Percentiles rank a stretch among this genome's conserved stretches.
Evolutionary conservation across 495 filamentous ascomycete genomes (phyloP).

Genomic region (Neurospora hispaniola): DNA sequence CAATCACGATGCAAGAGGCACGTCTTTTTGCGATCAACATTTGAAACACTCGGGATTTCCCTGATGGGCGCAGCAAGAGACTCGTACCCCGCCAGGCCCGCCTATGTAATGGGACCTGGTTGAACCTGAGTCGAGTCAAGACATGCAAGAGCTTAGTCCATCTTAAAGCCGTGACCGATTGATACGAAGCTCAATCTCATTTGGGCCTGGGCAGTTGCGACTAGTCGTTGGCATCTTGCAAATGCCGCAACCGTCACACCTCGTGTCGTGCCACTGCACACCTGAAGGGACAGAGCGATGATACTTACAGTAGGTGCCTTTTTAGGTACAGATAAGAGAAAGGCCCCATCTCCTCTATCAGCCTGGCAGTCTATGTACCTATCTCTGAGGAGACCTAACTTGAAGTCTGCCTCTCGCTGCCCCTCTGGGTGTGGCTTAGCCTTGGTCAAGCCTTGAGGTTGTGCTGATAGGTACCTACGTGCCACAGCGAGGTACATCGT

Average conservation of each 20-base stretch:
- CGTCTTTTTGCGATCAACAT: background rate
- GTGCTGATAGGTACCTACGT: background rate
- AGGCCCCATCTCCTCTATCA: background rate
- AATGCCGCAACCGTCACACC: background rate
- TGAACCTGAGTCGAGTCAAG: background rate
- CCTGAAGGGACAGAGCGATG: background rate
- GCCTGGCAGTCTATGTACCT: background rate
- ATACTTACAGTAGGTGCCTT: background rate
- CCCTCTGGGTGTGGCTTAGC: background rate
- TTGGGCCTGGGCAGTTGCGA: background rate
- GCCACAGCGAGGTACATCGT: background rate
- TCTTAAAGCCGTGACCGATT: no score
- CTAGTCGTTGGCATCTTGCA: background rate
- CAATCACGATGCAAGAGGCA: background rate
- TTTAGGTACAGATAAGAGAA: no score
- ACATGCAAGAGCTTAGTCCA: background rate
- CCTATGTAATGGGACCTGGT: background rate
- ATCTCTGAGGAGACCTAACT: background rate
- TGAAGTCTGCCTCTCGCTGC: background rate
- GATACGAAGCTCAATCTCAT: background rate
- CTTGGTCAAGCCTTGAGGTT: background rate
- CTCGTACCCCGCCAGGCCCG: background rate
- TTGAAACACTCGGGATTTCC: background rate
- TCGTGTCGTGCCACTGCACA: background rate
- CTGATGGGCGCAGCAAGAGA: background rate